phyloP scores from a whole-genome alignment of 495 filamentous ascomycete genomes.

The Oleoguttula mirabilis region DNA sequence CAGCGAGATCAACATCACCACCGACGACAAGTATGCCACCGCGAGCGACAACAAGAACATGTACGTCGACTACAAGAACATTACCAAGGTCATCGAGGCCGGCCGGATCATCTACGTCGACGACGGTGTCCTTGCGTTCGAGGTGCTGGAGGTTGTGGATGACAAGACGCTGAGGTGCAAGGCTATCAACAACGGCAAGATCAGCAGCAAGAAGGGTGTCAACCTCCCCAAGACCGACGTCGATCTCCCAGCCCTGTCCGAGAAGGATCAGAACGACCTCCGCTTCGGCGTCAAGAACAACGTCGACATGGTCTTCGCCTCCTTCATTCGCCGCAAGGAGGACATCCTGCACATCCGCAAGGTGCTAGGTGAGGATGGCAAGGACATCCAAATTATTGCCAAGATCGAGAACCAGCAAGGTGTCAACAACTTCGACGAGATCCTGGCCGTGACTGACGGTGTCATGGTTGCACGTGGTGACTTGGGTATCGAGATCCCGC shows the following conservation, averaged over 20 bases:
- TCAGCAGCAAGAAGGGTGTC: constrained; percentile 96
- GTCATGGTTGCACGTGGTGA: constrained; percentile 99
- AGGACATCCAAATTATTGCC: constrained; percentile 97
- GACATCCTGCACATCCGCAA: constrained; percentile 88
- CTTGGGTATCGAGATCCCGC: constrained; percentile 95
- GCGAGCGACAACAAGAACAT: constrained; percentile 80
- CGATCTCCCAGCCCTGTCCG: constrained; percentile 92
- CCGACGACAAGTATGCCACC: constrained; percentile 86
- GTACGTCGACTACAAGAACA: constrained; percentile 99
- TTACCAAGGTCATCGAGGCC: constrained; percentile 90
- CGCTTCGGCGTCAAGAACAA: constrained; percentile 93
- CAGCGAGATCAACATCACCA: constrained; percentile 82
- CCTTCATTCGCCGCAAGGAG: constrained; percentile 85
- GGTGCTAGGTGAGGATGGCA: constrained; percentile 82
- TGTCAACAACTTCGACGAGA: constrained; percentile 97
- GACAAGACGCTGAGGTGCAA: constrained; percentile 72
- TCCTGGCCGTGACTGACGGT: constrained; percentile 90
- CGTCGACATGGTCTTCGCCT: constrained; percentile 98
- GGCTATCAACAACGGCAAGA: constrained; percentile 93
- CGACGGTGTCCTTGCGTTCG: constrained; percentile 91
- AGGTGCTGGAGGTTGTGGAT: constrained; percentile 78
- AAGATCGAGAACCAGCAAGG: constrained; percentile 99
- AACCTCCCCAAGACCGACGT: constrained; percentile 98
- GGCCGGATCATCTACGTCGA: constrained; percentile 97
- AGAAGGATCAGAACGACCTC: constrained; percentile 92